Evolutionary conservation across 1,139 yeast genomes (phyloP).

Genomic region (Lodderomyces parapsilosis): DNA sequence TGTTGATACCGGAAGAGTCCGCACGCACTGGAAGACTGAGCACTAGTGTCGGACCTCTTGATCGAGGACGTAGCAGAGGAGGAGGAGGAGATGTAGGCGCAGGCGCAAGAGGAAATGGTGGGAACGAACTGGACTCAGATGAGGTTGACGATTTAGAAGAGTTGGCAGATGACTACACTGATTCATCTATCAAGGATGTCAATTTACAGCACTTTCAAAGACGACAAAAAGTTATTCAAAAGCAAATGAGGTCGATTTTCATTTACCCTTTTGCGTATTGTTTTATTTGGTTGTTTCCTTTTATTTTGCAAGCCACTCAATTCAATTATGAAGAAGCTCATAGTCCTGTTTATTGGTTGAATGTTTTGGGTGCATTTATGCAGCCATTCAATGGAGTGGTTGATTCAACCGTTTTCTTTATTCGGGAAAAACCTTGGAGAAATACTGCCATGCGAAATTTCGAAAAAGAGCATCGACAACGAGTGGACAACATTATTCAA

Average conservation of each 20-base stretch:
- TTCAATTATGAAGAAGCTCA: conserved; percentile 45
- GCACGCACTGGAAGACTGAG: neutral
- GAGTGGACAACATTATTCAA: conserved; percentile 24
- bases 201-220: conserved; percentile 53
- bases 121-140: conserved; percentile 7
- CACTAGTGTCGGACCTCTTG: neutral
- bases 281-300: conserved; percentile 78
- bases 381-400: conserved; percentile 81
- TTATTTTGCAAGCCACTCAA: conserved; percentile 67
- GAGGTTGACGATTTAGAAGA: conserved; percentile 15
- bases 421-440: conserved; percentile 78
- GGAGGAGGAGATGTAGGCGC: neutral
- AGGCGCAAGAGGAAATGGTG: neutral
- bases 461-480: conserved; percentile 34
- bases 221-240: conserved; percentile 65
- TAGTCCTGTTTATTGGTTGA: conserved; percentile 63
- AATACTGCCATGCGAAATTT: conserved; percentile 44
- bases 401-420: conserved; percentile 71
- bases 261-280: conserved; percentile 82
- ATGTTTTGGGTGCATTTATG: conserved; percentile 67
- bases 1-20: conserved; percentile 26
- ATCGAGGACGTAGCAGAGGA: neutral
- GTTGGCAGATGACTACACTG: conserved; percentile 8
- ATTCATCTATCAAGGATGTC: conserved; percentile 7
- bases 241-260: conserved; percentile 78